Conservation (phyloP, 2,329 filamentous ascomycete genomes). For the Talaromyces piceae region DNA sequence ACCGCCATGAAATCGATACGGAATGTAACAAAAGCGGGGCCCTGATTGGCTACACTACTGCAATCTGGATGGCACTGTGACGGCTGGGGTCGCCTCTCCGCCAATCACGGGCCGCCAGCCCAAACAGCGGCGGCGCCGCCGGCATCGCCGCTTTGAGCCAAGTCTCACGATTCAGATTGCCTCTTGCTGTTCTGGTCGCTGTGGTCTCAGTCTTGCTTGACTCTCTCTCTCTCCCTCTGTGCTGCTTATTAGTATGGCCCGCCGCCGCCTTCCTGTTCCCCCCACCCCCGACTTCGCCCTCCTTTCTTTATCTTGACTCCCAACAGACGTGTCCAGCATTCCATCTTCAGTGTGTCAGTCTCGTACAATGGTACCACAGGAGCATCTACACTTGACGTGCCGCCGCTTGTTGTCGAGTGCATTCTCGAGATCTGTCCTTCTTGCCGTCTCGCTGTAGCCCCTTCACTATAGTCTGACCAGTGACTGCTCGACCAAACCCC, state of each 20-base stretch:
- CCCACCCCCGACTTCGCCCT: neutral
- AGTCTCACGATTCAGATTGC: conserved; percentile 3
- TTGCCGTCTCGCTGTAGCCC: neutral
- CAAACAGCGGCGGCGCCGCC: neutral
- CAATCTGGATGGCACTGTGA: neutral
- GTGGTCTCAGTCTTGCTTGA: no score
- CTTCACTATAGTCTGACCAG: neutral
- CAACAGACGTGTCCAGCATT: neutral
- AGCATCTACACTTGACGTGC: conserved; percentile 1
- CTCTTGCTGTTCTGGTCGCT: no score
- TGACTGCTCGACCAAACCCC: neutral
- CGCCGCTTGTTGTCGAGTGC: conserved; percentile 3
- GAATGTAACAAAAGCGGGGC: neutral
- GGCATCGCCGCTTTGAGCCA: conserved; percentile 10
- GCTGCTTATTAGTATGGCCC: neutral
- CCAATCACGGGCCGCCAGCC: neutral
- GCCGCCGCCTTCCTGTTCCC: neutral
- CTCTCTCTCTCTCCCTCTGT: neutral
- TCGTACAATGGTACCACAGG: conserved; percentile 9
- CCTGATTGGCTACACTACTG: neutral
- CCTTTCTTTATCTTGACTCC: neutral
- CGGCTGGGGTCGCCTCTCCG: neutral
- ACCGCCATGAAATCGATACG: neutral
- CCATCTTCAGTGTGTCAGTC: neutral
- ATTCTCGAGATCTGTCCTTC: neutral